phyloP scores from a whole-genome alignment of 495 filamentous ascomycete species.

The Pyrenula massariospora region DNA sequence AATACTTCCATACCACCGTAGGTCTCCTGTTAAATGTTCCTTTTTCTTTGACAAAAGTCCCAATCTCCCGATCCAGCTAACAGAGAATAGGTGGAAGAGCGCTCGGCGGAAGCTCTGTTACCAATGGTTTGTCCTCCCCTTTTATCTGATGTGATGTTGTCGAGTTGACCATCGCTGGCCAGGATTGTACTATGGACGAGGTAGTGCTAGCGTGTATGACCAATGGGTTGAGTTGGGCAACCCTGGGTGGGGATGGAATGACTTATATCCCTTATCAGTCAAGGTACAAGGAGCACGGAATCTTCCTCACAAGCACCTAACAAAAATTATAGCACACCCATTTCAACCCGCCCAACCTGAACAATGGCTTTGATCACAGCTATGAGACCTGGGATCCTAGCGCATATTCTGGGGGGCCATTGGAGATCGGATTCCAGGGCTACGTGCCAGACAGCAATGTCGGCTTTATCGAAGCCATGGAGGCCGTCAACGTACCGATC shows the following conservation, averaged over 20 bases:
- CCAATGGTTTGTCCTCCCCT: background rate
- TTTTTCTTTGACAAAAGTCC: too few species aligned
- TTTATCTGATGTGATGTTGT: background rate
- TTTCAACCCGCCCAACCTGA: background rate
- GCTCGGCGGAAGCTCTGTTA: background rate
- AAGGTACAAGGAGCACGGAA: constrained; percentile 10
- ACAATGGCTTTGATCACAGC: background rate
- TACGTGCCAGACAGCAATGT: background rate
- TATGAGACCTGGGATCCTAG: background rate
- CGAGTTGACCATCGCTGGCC: background rate
- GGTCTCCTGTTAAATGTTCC: background rate
- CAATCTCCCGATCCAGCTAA: background rate
- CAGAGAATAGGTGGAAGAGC: background rate
- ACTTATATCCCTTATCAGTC: constrained; percentile 23
- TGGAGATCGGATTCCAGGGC: background rate
- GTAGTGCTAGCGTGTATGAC: constrained; percentile 15
- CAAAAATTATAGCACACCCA: background rate
- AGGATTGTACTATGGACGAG: constrained; percentile 2
- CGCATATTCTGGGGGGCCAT: background rate
- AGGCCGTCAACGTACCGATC: background rate
- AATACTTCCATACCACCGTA: background rate
- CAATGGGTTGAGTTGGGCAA: constrained; percentile 27
- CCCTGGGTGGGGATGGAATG: constrained; percentile 25
- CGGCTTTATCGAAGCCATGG: background rate
- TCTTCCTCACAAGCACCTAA: background rate